Evolutionary conservation across 1,139 yeast species (phyloP).

Genomic region (Taphrina pruni): DNA sequence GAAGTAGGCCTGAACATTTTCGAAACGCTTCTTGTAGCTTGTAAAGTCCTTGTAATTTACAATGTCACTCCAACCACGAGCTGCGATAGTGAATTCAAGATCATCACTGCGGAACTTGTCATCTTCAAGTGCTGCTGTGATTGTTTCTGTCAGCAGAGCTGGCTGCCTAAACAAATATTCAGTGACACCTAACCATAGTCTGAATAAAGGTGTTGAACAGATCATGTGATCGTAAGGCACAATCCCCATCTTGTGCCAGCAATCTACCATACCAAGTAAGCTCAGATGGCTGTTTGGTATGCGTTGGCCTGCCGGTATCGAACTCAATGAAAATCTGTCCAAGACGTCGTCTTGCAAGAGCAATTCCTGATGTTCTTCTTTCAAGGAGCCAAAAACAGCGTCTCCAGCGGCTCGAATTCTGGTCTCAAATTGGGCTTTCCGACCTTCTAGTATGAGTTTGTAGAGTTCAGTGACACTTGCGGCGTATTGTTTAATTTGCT

Average conservation of each 20-base stretch:
- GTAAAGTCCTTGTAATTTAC: constrained; percentile 78
- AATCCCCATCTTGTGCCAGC: constrained; percentile 84
- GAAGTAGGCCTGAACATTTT: constrained; percentile 78
- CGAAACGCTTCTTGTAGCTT: constrained; percentile 73
- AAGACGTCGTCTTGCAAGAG: constrained; percentile 79
- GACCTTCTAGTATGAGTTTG: constrained; percentile 78
- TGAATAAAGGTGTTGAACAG: constrained; percentile 90
- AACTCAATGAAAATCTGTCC: constrained; percentile 77
- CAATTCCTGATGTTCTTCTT: constrained; percentile 58
- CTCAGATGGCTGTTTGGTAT: constrained; percentile 90
- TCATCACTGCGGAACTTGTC: constrained; percentile 82
- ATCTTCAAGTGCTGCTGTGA: constrained; percentile 71
- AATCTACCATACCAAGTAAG: constrained; percentile 85
- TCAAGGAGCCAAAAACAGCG: constrained; percentile 67
- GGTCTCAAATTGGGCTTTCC: constrained; percentile 61
- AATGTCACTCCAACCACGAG: constrained; percentile 73
- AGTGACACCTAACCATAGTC: constrained; percentile 91
- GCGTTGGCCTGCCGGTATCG: constrained; percentile 71
- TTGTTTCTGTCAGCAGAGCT: constrained; percentile 75
- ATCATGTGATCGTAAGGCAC: constrained; percentile 96
- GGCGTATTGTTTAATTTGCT: constrained; percentile 87
- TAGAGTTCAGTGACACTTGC: constrained; percentile 81
- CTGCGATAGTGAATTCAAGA: constrained; percentile 61
- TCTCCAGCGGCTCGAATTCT: constrained; percentile 72
- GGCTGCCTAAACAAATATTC: constrained; percentile 89